phyloP scores from a whole-genome alignment of 129 eudicot genomes.

The Lonicera japonica region DNA sequence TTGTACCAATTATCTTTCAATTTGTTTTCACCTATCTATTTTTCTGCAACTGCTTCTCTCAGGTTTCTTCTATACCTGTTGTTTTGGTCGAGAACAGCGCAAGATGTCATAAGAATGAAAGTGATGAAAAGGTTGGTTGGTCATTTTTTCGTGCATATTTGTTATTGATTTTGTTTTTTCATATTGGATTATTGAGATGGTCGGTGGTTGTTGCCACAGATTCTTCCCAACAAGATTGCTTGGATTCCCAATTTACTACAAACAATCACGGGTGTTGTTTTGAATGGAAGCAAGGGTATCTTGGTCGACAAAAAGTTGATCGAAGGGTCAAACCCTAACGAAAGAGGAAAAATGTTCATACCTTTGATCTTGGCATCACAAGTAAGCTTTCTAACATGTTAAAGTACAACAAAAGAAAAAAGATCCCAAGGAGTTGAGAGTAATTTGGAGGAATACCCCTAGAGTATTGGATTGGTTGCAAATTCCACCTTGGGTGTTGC shows the following conservation, averaged over 20 bases:
- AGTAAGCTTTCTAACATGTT: constrained; percentile 34
- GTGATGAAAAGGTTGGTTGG: constrained; percentile 63
- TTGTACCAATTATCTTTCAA: neutral
- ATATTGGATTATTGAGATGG: neutral
- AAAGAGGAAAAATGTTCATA: constrained; percentile 54
- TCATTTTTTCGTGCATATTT: neutral
- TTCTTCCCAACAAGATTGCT: constrained; percentile 70
- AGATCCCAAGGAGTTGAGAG: no score
- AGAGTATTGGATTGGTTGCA: no score
- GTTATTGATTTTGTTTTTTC: neutral
- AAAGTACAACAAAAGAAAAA: no score
- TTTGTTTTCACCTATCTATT: neutral
- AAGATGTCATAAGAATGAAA: constrained; percentile 81
- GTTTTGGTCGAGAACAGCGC: constrained; percentile 90
- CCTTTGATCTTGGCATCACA: constrained; percentile 64
- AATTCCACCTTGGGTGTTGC: neutral
- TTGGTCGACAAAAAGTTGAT: constrained; percentile 76
- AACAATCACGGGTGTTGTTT: constrained; percentile 56
- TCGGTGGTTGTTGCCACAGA: constrained; percentile 27
- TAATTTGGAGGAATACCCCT: no score
- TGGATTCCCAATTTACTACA: constrained; percentile 78
- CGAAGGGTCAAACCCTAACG: constrained; percentile 86
- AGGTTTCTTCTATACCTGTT: constrained; percentile 65
- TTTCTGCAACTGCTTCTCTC: constrained; percentile 16
- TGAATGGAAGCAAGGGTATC: constrained; percentile 60